These are phyloP conservation scores for Paxillus rubicundulus DNA, from an alignment of 768 basidiomycete species.

Conservation along the genomic window DNA sequence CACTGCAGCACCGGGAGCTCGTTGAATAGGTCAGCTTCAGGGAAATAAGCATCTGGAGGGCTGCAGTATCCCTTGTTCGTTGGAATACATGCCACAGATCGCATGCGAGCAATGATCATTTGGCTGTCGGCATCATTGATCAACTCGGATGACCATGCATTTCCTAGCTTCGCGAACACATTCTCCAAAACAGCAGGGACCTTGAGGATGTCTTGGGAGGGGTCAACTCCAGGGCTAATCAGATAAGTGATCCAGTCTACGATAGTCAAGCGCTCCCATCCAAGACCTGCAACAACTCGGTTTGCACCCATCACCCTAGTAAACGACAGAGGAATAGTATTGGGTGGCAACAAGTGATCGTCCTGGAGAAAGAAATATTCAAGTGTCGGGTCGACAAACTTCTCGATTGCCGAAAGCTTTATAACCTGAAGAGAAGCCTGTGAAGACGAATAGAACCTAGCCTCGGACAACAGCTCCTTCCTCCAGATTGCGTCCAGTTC, in stretches of 20 bases:
- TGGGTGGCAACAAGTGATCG: slow-evolving; percentile 68
- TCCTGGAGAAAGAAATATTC: slow-evolving; percentile 48
- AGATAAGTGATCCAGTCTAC: slow-evolving; percentile 71
- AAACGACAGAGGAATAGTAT: slow-evolving; percentile 67
- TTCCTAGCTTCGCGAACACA: slow-evolving; percentile 49
- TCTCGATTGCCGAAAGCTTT: slow-evolving; percentile 41
- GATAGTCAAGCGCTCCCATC: slow-evolving; percentile 72
- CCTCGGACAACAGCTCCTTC: slow-evolving; percentile 12
- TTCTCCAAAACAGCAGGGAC: slow-evolving; percentile 74
- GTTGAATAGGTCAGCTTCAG: slow-evolving; percentile 81
- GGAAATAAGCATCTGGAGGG: slow-evolving; percentile 76
- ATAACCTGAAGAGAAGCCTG: too few species aligned
- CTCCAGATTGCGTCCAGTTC: not conserved
- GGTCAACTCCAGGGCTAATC: slow-evolving; percentile 41
- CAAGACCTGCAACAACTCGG: slow-evolving; percentile 45
- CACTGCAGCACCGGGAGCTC: slow-evolving; percentile 60
- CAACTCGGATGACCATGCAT: slow-evolving; percentile 61
- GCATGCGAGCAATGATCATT: slow-evolving; percentile 47
- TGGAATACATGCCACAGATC: slow-evolving; percentile 59
- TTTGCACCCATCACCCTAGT: slow-evolving; percentile 53
- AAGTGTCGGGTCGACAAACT: slow-evolving; percentile 61
- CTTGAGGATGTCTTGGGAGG: slow-evolving; percentile 55
- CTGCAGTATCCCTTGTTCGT: slow-evolving; percentile 68
- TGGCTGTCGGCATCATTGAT: slow-evolving; percentile 48
- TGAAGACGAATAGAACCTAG: slow-evolving; percentile 31